phyloP scores from a whole-genome alignment of 495 filamentous ascomycete genomes.

The Cercophora samala region DNA sequence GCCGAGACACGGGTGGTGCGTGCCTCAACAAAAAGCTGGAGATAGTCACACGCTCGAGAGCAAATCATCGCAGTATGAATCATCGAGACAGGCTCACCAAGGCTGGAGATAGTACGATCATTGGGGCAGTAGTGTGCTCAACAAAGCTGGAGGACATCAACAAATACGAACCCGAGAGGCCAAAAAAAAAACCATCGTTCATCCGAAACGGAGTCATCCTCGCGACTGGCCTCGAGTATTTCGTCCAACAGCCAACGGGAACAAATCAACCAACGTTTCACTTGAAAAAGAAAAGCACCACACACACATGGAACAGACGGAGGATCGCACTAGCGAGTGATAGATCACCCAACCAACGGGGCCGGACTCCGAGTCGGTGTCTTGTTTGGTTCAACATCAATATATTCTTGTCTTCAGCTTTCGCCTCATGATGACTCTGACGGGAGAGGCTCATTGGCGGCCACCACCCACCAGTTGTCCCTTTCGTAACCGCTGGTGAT shows the following conservation, averaged over 20 bases:
- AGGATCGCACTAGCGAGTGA: background rate
- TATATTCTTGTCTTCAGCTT: conserved; percentile 3
- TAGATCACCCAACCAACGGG: background rate
- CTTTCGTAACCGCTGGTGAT: conserved; percentile 87
- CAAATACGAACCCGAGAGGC: background rate
- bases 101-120: background rate
- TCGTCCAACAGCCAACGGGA: background rate
- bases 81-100: background rate
- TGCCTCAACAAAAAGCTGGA: background rate
- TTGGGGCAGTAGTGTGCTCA: background rate
- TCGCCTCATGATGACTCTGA: conserved; percentile 17
- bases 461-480: conserved; percentile 92
- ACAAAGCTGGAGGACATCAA: background rate
- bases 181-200: background rate
- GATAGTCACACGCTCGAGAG: background rate
- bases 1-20: too few relatives aligned
- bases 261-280: background rate
- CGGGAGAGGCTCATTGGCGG: conserved; percentile 27
- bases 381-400: conserved; percentile 1
- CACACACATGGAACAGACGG: background rate
- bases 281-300: background rate
- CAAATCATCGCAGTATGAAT: background rate
- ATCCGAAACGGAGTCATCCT: background rate
- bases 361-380: background rate
- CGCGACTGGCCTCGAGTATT: background rate